These are phyloP conservation scores for Aspergillus leporis DNA, from an alignment of 495 filamentous ascomycete genomes.

Conservation along the genomic window DNA sequence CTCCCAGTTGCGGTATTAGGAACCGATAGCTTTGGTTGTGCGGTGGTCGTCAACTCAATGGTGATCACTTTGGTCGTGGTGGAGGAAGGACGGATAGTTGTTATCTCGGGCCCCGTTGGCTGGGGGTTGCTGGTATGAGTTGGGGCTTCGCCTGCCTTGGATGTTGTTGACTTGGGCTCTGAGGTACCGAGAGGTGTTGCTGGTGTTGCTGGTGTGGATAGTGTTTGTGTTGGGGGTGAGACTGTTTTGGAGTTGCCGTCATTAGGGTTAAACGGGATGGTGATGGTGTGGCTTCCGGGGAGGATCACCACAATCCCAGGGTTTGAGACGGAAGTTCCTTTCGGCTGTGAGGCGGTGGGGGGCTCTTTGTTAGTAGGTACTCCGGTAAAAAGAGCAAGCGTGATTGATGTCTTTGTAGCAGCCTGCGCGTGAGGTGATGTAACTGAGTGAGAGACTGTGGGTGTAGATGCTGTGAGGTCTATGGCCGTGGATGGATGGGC, in stretches of 20 bases:
- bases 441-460: neutral
- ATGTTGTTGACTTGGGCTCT: neutral
- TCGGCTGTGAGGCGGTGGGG: neutral
- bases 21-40: neutral
- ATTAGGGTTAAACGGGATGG: neutral
- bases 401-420: neutral
- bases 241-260: neutral
- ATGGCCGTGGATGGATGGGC: neutral
- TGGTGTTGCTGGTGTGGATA: neutral
- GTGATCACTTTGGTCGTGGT: constrained; percentile 4
- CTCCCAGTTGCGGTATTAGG: neutral
- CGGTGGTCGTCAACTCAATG: neutral
- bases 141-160: no score
- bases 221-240: neutral
- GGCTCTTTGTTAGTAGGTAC: neutral
- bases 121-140: neutral
- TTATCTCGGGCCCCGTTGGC: neutral
- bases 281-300: neutral
- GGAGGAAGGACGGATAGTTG: neutral
- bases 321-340: neutral
- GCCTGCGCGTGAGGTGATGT: neutral
- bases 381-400: neutral
- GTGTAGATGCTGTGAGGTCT: neutral
- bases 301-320: neutral
- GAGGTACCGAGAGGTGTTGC: neutral